Base-by-base conservation (phyloP, 2,329 filamentous ascomycete species). In the Calcarisporium arbuscula region DNA sequence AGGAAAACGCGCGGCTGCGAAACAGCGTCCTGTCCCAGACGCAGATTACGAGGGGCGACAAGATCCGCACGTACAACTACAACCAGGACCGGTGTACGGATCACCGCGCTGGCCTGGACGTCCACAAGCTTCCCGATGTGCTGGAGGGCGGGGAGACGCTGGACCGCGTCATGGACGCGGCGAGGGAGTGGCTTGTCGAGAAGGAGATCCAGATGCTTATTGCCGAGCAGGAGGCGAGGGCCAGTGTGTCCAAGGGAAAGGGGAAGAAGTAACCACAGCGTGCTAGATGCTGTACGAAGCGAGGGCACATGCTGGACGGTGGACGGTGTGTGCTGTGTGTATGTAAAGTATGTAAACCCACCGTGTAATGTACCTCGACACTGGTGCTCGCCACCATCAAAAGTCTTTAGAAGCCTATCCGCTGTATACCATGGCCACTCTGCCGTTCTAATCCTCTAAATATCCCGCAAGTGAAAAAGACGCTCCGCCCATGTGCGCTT, bases 51-150 rank as follows among this genome's bases (percentile, higher is more conserved):
- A 74, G 92, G 27, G 86, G 86, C 30, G 88, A 96, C 64, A 98
- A 98, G 67, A 82, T 98, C 39, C 72, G 89, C 41, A 95, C 89
- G 0, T 95, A 95, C 60, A 95, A 95, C 57, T 79, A 76, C 59
- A 67, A 64, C 43, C 74, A 78, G 53, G 72, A 88, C 58, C 71
- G 89, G 28, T 89, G 92, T 46, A 94, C 89, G 2, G 89, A 95
- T 52, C 89, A 95, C 60, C 72, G 89, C 26, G 86, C 82, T 49
- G 86, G 84, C 0, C 57, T 84, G 25, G 89, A 89, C 36, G 72
- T 88, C 11, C 80, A 90, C 54, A 85, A 89, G 53, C 62, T 95
- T 41, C 80, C 85, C 32, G 76, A 83, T 50, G 82, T 95, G n/a
- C 68, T 95, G 35, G 74, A 72, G 30, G 89, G 89, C 10, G 78